Percentiles rank a stretch among this genome's conserved stretches.
These are phyloP conservation scores for Aphanomyces stellatus DNA, from an alignment of 352 stramenopile species.

Conservation along the genomic window DNA sequence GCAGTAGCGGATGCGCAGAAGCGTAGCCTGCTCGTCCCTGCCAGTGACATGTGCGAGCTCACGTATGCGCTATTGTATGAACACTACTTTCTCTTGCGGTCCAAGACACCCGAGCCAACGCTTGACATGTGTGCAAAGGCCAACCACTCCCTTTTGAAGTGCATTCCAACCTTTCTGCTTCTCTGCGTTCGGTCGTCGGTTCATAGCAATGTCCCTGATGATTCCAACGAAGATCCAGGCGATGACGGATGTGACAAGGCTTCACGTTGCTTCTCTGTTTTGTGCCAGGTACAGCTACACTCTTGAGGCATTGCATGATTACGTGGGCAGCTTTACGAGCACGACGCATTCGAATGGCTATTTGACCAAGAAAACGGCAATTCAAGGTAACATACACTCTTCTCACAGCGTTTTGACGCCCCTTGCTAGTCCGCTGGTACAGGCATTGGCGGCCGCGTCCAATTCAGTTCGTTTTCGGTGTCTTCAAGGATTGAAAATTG, in stretches of 20 bases:
- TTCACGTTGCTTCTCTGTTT: constrained; percentile 2
- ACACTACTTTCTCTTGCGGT: background rate
- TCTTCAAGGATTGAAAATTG: background rate
- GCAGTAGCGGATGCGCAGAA: background rate
- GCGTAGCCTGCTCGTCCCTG: background rate
- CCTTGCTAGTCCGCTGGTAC: background rate
- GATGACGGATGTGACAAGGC: background rate
- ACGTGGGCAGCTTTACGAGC: background rate
- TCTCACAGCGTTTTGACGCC: background rate
- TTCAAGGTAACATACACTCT: no score
- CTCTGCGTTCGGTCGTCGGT: background rate
- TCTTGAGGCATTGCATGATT: no score
- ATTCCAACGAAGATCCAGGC: no score
- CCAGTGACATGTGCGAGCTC: background rate
- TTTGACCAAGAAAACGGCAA: background rate
- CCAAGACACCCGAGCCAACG: background rate
- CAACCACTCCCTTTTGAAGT: background rate
- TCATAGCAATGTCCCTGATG: no score
- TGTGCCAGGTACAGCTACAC: background rate
- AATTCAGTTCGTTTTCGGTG: background rate
- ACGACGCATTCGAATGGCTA: background rate
- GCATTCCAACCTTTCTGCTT: background rate
- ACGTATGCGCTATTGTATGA: constrained; percentile 10
- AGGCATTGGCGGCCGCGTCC: background rate
- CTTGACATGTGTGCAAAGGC: background rate